These are phyloP conservation scores for Pisolithus orientalis DNA, from an alignment of 768 basidiomycete species.

Conservation along the genomic window DNA sequence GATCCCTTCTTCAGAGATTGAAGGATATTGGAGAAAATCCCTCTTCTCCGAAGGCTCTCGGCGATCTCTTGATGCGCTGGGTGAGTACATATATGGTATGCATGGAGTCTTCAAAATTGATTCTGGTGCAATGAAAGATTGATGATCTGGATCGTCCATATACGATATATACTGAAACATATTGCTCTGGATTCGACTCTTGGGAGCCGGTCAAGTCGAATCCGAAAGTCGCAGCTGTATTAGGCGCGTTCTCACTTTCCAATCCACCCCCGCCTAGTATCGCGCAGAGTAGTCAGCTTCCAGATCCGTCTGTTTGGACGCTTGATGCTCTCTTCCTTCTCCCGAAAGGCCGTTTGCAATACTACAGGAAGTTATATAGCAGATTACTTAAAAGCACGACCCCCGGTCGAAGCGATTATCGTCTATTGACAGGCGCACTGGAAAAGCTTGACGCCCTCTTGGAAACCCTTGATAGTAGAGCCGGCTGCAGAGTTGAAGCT, in stretches of 20 bases:
- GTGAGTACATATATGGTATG: slow-evolving; percentile 40
- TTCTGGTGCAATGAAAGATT: slow-evolving; percentile 48
- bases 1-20: slow-evolving; percentile 58
- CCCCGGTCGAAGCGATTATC: slow-evolving; percentile 83
- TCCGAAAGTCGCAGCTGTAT: slow-evolving; percentile 56
- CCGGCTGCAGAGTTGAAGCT: slow-evolving; percentile 28
- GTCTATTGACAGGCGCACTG: slow-evolving; percentile 69
- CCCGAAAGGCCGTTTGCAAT: slow-evolving; percentile 77
- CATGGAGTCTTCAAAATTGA: slow-evolving; percentile 5
- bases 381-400: slow-evolving; percentile 81
- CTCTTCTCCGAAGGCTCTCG: slow-evolving; percentile 86
- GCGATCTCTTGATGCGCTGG: slow-evolving; percentile 97
- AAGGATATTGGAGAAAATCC: slow-evolving; percentile 93
- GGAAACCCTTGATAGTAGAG: slow-evolving; percentile 54
- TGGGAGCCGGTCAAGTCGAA: slow-evolving; percentile 82
- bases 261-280: slow-evolving; percentile 51
- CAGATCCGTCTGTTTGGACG: slow-evolving; percentile 57
- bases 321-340: slow-evolving; percentile 84
- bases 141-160: slow-evolving; percentile 89
- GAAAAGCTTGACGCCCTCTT: slow-evolving; percentile 77
- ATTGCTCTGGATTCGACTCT: slow-evolving; percentile 68
- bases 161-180: slow-evolving; percentile 69
- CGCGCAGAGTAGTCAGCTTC: slow-evolving; percentile 26
- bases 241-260: slow-evolving; percentile 60
- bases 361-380: slow-evolving; percentile 88